Base-by-base conservation (phyloP, 805 yeast species). In the Spathaspora girioi region DNA sequence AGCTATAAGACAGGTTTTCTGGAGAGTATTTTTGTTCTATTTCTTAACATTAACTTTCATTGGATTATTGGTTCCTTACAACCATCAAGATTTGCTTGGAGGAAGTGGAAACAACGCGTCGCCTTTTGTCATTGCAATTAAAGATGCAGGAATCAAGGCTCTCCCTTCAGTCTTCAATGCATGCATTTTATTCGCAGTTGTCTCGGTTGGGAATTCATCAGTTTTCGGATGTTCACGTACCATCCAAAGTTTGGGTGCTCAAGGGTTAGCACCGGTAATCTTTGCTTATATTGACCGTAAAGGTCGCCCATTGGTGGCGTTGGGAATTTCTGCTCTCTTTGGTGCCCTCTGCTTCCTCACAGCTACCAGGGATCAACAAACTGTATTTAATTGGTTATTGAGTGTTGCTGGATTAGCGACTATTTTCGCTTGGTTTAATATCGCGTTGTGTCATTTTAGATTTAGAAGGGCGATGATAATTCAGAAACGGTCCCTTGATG, bases 201-300 rank as follows among this genome's bases (percentile, higher is more conserved):
- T 85, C 50, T 86, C 91, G 7, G 92, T 86, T 49, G 91, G 90
- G 58, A 87, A 86, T 72, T 82, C 90, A 20, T 81, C 91, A 1
- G 81, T 86, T 42, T 87, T 78, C 64, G 88, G 86, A n/a, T 79
- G 84, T 54, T 84, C 91, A 47, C 79, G 93, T 75, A 76, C 89
- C 9, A 62, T 87, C 49, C 83, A 82, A 49, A 79, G 89, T 19
- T 70, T 87, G 59, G 85, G 90, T 15, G 83, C 82, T 52, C 88
- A 84, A 67, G 88, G 89, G 9, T 78, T 81, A 60, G 87, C 83
- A 46, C 92, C 92, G n/a, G 55, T 56, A 26, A 53, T 62, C 41
- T 69, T 72, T 52, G 69, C 62, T 50, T 73, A 70, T 62, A 70
- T 73, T 49, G 78, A 73, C 62, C 61, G 63, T 54, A 64, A 56